These are phyloP conservation scores for Fraxinus sp. DNA, from an alignment of 305 asterid species.

Conservation along the genomic window DNA sequence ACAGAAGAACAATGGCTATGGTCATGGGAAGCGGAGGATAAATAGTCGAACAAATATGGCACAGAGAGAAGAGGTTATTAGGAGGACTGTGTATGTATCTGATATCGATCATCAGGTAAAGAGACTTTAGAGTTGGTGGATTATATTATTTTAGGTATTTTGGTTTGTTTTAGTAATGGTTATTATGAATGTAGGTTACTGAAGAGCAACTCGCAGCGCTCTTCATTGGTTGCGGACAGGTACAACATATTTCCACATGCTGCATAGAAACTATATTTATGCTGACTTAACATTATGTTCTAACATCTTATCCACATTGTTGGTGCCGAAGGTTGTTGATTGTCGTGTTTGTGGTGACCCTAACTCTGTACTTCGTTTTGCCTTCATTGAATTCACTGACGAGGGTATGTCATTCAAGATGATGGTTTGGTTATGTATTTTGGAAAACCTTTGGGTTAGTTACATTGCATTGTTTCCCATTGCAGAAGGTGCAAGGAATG, in stretches of 20 bases:
- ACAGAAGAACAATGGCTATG: constrained; percentile 72
- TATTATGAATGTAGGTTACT: constrained; percentile 58
- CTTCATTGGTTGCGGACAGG: constrained; percentile 87
- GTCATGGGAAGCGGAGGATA: constrained; percentile 65
- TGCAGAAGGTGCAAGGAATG: constrained; percentile 90
- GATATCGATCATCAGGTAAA: constrained; percentile 97
- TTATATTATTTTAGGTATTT: background rate
- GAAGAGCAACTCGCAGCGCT: constrained; percentile 96
- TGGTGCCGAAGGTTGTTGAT: constrained; percentile 68
- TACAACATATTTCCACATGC: constrained; percentile 21
- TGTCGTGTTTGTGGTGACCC: constrained; percentile 96
- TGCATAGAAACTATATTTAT: background rate
- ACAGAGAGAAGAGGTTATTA: constrained; percentile 84
- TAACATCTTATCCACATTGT: constrained; percentile 1
- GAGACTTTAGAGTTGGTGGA: constrained; percentile 8
- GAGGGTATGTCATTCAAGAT: constrained; percentile 47
- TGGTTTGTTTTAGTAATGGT: background rate
- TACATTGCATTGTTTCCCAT: constrained; percentile 19
- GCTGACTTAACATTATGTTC: background rate
- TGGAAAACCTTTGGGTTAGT: background rate
- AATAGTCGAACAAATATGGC: constrained; percentile 89
- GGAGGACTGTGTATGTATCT: constrained; percentile 92
- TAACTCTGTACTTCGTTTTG: constrained; percentile 88
- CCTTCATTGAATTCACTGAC: constrained; percentile 80
- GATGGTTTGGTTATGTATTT: constrained; percentile 15